Base-by-base conservation (phyloP, 2,329 filamentous ascomycete species). In the Anthostomella pinea region DNA sequence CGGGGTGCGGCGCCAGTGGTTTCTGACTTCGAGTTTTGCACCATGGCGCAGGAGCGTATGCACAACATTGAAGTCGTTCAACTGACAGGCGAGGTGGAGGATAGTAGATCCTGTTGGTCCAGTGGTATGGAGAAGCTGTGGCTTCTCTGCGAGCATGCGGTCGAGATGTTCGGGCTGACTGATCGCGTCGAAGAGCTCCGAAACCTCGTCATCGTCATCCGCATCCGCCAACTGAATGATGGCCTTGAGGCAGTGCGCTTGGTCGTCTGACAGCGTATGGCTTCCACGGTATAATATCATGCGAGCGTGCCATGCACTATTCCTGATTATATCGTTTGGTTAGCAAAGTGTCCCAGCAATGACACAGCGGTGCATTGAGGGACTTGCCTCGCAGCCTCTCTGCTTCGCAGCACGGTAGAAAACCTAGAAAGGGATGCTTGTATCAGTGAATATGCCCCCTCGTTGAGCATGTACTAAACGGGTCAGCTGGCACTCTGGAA, bases 41-140 rank as follows among this genome's bases (percentile, higher is more conserved):
- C 30, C 36, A 11, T 31, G 19, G 13, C 15, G 10, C 5, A 38
- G n/a, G 13, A 43, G 8, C 13, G 18, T 10, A 6, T 23, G 13
- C 3, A 38, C 30, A 1, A 31, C 17, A 13, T 35, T 13, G 3
- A n/a, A 19, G 13, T 21, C 22, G 10, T 31, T 16, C 3, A 14
- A n/a, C 10, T 23, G 1, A n/a, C 33, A 40, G 6, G 40, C 43
- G 6, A 28, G 16, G 21, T 43, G 36, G 19, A 46, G 36, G 9
- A 43, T 6, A 15, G 36, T 38, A 10, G 38, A 10, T 9, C 29
- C 36, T 4, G 8, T 5, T 5, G 17, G 21, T 8, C 11, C 22
- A n/a, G 19, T 23, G 9, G n/a, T 13, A 3, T 15, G 38, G 13
- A 38, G 30, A 3, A 43, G 11, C 10, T 34, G 23, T 4, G 43